Percentiles rank a stretch among this genome's conserved stretches.
phyloP scores from a whole-genome alignment of 371 early-diverging fungal genomes.

The Mucor irregularis region DNA sequence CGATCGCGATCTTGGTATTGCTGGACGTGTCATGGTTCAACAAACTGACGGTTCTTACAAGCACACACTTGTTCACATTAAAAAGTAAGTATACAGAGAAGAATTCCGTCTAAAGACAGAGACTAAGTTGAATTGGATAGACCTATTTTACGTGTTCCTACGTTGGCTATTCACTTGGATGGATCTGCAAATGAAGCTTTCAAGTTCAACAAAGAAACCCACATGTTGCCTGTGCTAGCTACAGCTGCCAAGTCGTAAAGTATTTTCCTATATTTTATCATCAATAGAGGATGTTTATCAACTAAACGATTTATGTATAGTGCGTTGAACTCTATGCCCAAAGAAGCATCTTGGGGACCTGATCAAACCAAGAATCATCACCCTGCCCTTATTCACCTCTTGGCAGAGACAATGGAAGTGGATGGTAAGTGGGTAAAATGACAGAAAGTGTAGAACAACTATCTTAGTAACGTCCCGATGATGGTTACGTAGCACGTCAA shows the following conservation, averaged over 20 bases:
- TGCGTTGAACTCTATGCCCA: conserved; percentile 13
- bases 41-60: conserved; percentile 64
- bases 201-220: conserved; percentile 91
- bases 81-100: conserved; percentile 52
- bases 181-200: conserved; percentile 79
- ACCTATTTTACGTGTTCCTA: conserved; percentile 93
- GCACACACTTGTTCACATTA: conserved; percentile 73
- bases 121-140: conserved; percentile 16
- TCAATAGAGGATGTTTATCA: neutral
- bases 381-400: conserved; percentile 67
- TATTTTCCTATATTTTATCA: neutral
- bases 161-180: conserved; percentile 95
- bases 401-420: conserved; percentile 71
- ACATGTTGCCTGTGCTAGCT: conserved; percentile 83
- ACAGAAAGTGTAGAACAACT: neutral
- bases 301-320: neutral
- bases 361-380: conserved; percentile 60
- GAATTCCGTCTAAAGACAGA: neutral
- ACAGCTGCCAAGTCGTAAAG: conserved; percentile 66
- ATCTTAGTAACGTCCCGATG: too few species aligned
- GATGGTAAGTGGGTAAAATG: conserved; percentile 36
- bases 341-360: conserved; percentile 11
- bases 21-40: conserved; percentile 89
- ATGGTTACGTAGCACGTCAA: conserved; percentile 61
- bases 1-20: conserved; percentile 92